These are phyloP conservation scores for Setomelanomma holmii DNA, from an alignment of 2,329 filamentous ascomycete genomes.

Conservation along the genomic window DNA sequence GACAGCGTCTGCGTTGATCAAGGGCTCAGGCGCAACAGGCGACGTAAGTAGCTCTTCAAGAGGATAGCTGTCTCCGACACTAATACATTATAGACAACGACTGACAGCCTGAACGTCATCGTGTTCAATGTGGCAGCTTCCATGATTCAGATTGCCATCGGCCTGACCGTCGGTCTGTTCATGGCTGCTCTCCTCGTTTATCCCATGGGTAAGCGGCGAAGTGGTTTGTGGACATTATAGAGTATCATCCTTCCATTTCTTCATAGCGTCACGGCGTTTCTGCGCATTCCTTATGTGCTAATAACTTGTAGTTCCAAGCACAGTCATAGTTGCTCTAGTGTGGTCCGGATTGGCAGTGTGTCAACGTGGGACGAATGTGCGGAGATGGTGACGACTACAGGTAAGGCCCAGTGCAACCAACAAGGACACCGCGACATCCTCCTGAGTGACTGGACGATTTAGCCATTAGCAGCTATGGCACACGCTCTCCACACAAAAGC, in stretches of 20 bases:
- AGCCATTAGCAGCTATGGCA: no score
- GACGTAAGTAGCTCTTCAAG: constrained; percentile 20
- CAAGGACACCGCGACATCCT: no score
- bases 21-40: constrained; percentile 18
- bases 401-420: constrained; percentile 14
- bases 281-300: constrained; percentile 21
- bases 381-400: constrained; percentile 19
- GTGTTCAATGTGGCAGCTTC: constrained; percentile 55
- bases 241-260: constrained; percentile 26
- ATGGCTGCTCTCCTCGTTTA: constrained; percentile 58
- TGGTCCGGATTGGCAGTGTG: not conserved
- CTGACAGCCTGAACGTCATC: constrained; percentile 31
- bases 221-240: constrained; percentile 43
- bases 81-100: constrained; percentile 21
- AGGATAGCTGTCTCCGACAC: not conserved
- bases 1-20: constrained; percentile 38
- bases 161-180: constrained; percentile 60
- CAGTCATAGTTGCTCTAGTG: constrained; percentile 10
- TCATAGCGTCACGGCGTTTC: constrained; percentile 30
- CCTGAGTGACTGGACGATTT: no score
- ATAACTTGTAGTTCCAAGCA: constrained; percentile 27
- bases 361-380: not conserved
- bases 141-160: constrained; percentile 60
- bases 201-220: constrained; percentile 57
- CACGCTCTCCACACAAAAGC: no score